A percentile compares a stretch with the other conserved stretches of the same genome.
These are phyloP conservation scores for Claviceps maximensis DNA, from an alignment of 2,329 filamentous ascomycete genomes.

Conservation along the genomic window DNA sequence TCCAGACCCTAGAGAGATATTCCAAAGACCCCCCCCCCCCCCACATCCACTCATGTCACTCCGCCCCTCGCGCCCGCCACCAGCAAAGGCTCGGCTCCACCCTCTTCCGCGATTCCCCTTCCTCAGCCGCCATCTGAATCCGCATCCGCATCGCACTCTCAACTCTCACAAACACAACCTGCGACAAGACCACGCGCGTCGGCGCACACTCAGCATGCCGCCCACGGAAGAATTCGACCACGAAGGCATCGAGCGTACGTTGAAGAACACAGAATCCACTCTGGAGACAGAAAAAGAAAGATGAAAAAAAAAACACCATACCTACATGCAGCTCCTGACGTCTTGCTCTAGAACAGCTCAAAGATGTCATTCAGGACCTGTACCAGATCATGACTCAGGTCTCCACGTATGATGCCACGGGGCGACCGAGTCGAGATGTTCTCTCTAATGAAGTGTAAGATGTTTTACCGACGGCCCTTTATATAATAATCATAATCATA, in stretches of 20 bases:
- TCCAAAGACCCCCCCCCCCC: no score
- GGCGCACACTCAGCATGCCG: no score
- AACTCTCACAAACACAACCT: background rate
- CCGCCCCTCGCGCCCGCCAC: no score
- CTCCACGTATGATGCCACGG: slow-evolving; percentile 43
- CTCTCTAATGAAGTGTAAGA: slow-evolving; percentile 39
- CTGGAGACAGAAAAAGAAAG: background rate
- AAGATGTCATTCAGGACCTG: slow-evolving; percentile 49
- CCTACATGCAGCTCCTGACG: background rate
- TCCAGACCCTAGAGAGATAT: no score
- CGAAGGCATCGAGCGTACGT: slow-evolving; percentile 26
- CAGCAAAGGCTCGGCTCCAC: no score
- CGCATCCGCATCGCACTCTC: no score
- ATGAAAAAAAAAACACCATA: background rate
- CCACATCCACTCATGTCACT: no score
- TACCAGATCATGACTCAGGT: slow-evolving; percentile 52
- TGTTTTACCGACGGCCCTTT: no score
- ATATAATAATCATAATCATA: no score
- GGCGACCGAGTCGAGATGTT: slow-evolving; percentile 39
- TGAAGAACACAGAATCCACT: background rate
- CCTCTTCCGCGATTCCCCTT: no score
- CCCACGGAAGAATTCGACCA: slow-evolving; percentile 27
- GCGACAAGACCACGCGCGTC: no score
- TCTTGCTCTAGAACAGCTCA: slow-evolving; percentile 35
- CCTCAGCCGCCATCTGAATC: no score